Conservation (phyloP, 139 green algal genomes). For the Pleodorina starrii region DNA sequence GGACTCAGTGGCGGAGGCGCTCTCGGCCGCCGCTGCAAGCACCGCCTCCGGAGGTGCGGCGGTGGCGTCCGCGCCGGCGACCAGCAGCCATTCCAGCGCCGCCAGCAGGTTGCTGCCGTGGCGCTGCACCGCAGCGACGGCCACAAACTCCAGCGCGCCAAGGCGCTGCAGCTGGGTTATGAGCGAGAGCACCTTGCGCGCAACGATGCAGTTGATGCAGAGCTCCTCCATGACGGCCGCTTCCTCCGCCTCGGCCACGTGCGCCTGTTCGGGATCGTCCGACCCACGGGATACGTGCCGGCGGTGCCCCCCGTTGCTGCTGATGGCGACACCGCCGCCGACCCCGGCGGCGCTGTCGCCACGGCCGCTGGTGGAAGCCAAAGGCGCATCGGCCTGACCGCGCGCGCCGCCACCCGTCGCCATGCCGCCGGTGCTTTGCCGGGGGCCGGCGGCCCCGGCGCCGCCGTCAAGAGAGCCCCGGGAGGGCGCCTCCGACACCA, state of each 20-base stretch:
- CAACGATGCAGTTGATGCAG: slow-evolving; percentile 59
- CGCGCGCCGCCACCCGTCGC: too few species aligned
- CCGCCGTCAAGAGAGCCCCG: neutral
- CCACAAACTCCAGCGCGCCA: slow-evolving; percentile 68
- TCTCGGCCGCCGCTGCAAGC: slow-evolving; percentile 31
- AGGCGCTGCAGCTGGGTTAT: slow-evolving; percentile 67
- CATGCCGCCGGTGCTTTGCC: too few species aligned
- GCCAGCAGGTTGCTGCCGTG: slow-evolving; percentile 72
- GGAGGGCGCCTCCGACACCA: neutral
- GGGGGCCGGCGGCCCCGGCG: too few species aligned
- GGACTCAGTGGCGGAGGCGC: slow-evolving; percentile 37
- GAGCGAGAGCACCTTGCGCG: slow-evolving; percentile 51
- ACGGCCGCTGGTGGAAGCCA: too few species aligned
- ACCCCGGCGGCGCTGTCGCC: too few species aligned
- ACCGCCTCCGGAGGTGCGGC: slow-evolving; percentile 13
- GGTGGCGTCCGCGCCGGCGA: slow-evolving; percentile 48
- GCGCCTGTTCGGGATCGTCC: slow-evolving; percentile 16
- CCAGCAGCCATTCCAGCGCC: slow-evolving; percentile 73
- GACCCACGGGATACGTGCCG: neutral
- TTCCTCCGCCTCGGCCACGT: slow-evolving; percentile 22
- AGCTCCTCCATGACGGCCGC: slow-evolving; percentile 55
- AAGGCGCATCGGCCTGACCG: too few species aligned
- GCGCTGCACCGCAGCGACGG: slow-evolving; percentile 66
- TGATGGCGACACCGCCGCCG: neutral
- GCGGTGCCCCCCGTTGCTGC: neutral